Base-by-base conservation (phyloP, 306 rosid species). In the Coriaria nepalensis region DNA sequence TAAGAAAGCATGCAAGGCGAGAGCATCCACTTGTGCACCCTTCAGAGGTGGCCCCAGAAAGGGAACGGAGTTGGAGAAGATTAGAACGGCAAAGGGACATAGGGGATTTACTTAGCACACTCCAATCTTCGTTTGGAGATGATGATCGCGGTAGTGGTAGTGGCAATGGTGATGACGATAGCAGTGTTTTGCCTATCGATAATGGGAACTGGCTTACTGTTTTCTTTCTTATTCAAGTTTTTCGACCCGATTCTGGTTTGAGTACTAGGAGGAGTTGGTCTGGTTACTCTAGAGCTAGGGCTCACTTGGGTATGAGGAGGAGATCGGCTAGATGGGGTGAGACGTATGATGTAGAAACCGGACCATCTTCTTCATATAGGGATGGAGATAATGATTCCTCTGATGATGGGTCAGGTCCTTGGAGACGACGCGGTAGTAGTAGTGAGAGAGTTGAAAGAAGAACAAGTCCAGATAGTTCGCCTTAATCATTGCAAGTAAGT, bases 1-100 rank as follows among this genome's bases (percentile, higher is more conserved):
- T 87, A 49, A 77, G 94, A 70, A 79, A 71, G 78, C 96, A 87
- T 72, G 96, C 96, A 46, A 77, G 96, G 76, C 35, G 70, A 39
- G 94, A 79, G 40, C 96, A 87, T 59, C 96, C 96, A 7, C 69
- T 46, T 32, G 92, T 64, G 49, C 78, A 84, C 6, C 96, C 96
- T 13, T 77, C 94, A 0, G 84, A 76, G 8, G 79, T 76, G 7
- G 94, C 79, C 40, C 96, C 96, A 32, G 86, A 82, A 66, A 76
- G 96, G 12, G 82, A 75, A 55, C 94, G 84, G 29, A 73, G 14
- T 53, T 87, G 94, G 94, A 79, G 94, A 69, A 78, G 92, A 54
- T 53, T 87, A 68, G 94, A 87, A 68, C 78, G 87, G 9, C 94
- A 87, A 68, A 77, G 96, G 79, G 96, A 87, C 67, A 74, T 87